Base-by-base conservation (phyloP, 2,329 filamentous ascomycete species). In the Pyrenophora seminiperda region DNA sequence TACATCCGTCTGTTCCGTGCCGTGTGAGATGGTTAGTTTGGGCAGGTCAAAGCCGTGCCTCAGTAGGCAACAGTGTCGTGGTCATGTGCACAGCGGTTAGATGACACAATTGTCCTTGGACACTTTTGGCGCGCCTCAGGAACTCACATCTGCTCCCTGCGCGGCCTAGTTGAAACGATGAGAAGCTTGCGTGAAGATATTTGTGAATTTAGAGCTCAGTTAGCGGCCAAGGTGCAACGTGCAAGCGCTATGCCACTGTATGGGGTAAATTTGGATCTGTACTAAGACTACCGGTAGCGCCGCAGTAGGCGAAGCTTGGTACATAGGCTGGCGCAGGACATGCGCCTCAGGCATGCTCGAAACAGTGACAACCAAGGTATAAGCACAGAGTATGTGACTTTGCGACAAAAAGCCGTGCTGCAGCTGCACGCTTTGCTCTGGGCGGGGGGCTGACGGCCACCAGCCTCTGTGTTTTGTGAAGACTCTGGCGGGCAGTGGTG, bases 241-340 rank as follows among this genome's bases (percentile, higher is more conserved):
- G n/a, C 47, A 42, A 48, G 39, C 45, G 41, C 46, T 33, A 38
- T 31, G 44, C 32, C 50, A 34, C 15, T 39, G 47, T 56, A 47
- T 54, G 44, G 50, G 45, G 53, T 62, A 63, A 59, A 59, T 61
- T 62, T 63, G 59, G 56, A 60, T 36, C 37, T 39, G 36, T 48
- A 40, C 40, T 34, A 40, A 47, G 36, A 27, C 39, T 22, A 7
- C 20, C 17, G 22, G n/a, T 50, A 57, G 50, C 53, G 47, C 33
- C 37, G 50, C 50, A 53, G 43, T 56, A 54, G 58, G 9, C 44
- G 52, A 57, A 58, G 60, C 56, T 59, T 63, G 53, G 56, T 53
- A 48, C 38, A 18, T 33, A 10, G 7, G 9, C 24, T 53, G 53
- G 49, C 41, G 30, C 33, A 24, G 27, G 22, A 20, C 34, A 17